Conservation (phyloP, 345 rosid genomes). For the Clarkia xantiana region DNA sequence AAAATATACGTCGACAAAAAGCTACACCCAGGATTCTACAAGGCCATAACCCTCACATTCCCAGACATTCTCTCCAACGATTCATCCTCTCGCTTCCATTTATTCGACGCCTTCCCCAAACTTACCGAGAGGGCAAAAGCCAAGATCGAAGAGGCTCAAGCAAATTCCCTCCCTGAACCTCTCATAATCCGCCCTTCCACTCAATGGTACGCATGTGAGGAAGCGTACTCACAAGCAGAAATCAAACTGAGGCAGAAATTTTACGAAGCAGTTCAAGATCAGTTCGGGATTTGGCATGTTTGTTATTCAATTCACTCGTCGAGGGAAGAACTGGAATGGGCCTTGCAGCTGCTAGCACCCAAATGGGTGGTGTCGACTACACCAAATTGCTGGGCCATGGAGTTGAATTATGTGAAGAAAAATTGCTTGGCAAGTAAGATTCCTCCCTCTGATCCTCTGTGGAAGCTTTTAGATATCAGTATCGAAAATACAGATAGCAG, state of each 20-base stretch:
- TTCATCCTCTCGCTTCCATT: constrained; percentile 52
- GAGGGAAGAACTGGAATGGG: constrained; percentile 61
- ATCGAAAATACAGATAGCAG: constrained; percentile 17
- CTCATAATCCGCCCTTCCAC: constrained; percentile 73
- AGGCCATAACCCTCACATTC: constrained; percentile 26
- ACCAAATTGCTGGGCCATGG: constrained; percentile 65
- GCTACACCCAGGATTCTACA: constrained; percentile 33
- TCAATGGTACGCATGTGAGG: constrained; percentile 73
- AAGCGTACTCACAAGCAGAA: constrained; percentile 20
- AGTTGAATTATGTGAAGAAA: constrained; percentile 52
- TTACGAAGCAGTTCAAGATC: constrained; percentile 54
- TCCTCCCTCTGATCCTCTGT: constrained; percentile 40
- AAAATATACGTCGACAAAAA: constrained; percentile 57
- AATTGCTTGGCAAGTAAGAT: constrained; percentile 31
- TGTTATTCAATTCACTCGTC: constrained; percentile 90
- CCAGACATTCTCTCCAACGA: constrained; percentile 59
- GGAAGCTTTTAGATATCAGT: constrained; percentile 70
- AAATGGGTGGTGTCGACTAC: constrained; percentile 76
- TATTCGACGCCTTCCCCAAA: constrained; percentile 64
- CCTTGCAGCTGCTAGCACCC: constrained; percentile 55
- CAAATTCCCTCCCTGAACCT: constrained; percentile 46
- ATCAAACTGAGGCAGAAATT: constrained; percentile 30
- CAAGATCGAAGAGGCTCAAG: constrained; percentile 51
- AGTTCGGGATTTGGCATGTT: constrained; percentile 79
- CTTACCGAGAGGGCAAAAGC: constrained; percentile 51